Evolutionary conservation across 2,329 filamentous ascomycete genomes (phyloP).

Genomic region (Neocatenulostroma microsporum): DNA sequence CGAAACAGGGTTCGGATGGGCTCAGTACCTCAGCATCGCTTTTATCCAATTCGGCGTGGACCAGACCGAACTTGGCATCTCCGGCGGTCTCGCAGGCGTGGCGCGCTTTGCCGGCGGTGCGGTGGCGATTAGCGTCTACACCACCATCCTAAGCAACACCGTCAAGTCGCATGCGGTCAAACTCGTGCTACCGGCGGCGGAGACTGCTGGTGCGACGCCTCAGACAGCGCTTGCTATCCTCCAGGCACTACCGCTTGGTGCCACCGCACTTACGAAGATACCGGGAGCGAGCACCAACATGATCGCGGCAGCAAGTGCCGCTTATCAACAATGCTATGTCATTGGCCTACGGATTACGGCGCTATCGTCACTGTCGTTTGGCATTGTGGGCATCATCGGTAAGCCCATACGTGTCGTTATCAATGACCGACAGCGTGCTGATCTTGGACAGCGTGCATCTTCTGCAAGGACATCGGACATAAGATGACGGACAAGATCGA

Average conservation of each 20-base stretch:
- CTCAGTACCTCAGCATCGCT: constrained; percentile 41
- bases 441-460: constrained; percentile 11
- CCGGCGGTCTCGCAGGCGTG: constrained; percentile 37
- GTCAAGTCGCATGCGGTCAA: constrained; percentile 4
- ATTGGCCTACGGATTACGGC: not conserved
- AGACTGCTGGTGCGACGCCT: constrained; percentile 10
- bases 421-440: too few relatives aligned
- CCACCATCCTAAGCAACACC: constrained; percentile 8
- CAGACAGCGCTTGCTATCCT: constrained; percentile 6
- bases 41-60: constrained; percentile 43
- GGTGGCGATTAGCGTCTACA: constrained; percentile 8
- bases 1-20: constrained; percentile 40
- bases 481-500: constrained; percentile 11
- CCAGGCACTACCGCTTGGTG: constrained; percentile 7
- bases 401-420: constrained; percentile 3
- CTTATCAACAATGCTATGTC: constrained; percentile 6
- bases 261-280: constrained; percentile 8
- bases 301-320: constrained; percentile 4
- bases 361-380: not conserved
- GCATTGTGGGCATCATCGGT: constrained; percentile 5
- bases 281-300: constrained; percentile 8
- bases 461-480: constrained; percentile 2
- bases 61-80: constrained; percentile 41
- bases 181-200: constrained; percentile 8
- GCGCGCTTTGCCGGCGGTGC: constrained; percentile 28